phyloP scores from a whole-genome alignment of 2,329 filamentous ascomycete genomes.

The Sporothrix pseudoabietina region DNA sequence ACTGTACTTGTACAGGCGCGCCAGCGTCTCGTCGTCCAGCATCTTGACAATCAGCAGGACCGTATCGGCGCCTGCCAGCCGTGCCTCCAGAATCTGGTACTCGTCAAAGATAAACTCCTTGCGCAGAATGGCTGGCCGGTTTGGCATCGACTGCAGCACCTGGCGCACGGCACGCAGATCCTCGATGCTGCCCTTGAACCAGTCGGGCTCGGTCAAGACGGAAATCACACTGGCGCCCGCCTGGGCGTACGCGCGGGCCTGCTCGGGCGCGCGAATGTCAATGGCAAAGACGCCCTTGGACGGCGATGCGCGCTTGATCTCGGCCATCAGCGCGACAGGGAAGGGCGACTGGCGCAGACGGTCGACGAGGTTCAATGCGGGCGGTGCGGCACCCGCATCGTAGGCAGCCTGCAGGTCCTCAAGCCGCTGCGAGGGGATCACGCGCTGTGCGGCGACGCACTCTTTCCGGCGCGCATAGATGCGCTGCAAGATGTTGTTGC shows the following conservation, averaged over 20 bases:
- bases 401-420: constrained; percentile 85
- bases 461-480: constrained; percentile 83
- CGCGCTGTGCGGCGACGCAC: constrained; percentile 77
- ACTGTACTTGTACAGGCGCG: constrained; percentile 84
- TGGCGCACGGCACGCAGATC: constrained; percentile 85
- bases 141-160: constrained; percentile 86
- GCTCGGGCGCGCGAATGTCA: constrained; percentile 81
- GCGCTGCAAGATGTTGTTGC: constrained; percentile 79
- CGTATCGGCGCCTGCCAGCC: constrained; percentile 80
- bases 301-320: constrained; percentile 94
- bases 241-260: constrained; percentile 88
- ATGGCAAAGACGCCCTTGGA: constrained; percentile 94
- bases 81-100: constrained; percentile 94
- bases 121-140: constrained; percentile 85
- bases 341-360: constrained; percentile 81
- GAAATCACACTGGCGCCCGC: constrained; percentile 97
- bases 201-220: constrained; percentile 96
- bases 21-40: constrained; percentile 75
- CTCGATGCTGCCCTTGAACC: constrained; percentile 98
- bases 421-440: constrained; percentile 79
- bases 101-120: constrained; percentile 99
- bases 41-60: constrained; percentile 98
- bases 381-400: constrained; percentile 79
- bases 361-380: constrained; percentile 76
- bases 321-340: constrained; percentile 90